A percentile compares a stretch with the other conserved stretches of the same genome.
Evolutionary conservation across 805 yeast genomes (phyloP).

Genomic region (Wickerhamiella siamensis): DNA sequence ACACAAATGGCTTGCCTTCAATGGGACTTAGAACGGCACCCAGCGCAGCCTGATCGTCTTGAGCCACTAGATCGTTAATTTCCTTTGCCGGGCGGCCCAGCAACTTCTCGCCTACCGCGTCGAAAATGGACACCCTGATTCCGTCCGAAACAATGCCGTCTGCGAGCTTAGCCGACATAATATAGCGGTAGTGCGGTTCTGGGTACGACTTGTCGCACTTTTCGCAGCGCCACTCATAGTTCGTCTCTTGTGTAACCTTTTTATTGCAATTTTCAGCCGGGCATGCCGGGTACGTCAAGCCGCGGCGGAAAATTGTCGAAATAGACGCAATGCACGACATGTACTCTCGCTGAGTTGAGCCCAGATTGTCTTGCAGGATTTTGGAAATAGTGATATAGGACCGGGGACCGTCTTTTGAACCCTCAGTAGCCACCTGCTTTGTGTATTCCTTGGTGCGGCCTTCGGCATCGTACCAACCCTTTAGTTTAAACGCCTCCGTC

Average conservation of each 20-base stretch:
- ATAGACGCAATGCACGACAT: constrained; percentile 64
- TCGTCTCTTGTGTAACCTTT: constrained; percentile 61
- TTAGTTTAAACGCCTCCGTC: constrained; percentile 71
- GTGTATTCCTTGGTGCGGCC: constrained; percentile 54
- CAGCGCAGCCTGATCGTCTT: constrained; percentile 31
- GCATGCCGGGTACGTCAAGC: constrained; percentile 85
- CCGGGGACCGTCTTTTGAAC: not conserved
- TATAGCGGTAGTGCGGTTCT: constrained; percentile 66
- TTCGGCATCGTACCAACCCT: constrained; percentile 87
- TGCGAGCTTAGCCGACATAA: constrained; percentile 58
- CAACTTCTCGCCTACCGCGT: constrained; percentile 61
- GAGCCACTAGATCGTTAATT: constrained; percentile 27
- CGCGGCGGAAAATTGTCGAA: constrained; percentile 55
- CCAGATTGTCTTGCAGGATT: constrained; percentile 54
- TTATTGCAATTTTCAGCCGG: constrained; percentile 60
- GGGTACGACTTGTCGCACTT: constrained; percentile 61
- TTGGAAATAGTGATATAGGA: constrained; percentile 42
- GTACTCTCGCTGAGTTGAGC: constrained; percentile 69
- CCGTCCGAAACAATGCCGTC: constrained; percentile 47
- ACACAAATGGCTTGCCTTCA: constrained; percentile 54
- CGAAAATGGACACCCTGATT: constrained; percentile 75
- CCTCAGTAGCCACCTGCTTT: constrained; percentile 19
- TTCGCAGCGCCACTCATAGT: constrained; percentile 85
- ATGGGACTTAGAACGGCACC: constrained; percentile 32
- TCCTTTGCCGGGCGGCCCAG: constrained; percentile 54